These are phyloP conservation scores for Panicum hallii DNA, from an alignment of 202 grass and related monocot species.

Conservation along the genomic window DNA sequence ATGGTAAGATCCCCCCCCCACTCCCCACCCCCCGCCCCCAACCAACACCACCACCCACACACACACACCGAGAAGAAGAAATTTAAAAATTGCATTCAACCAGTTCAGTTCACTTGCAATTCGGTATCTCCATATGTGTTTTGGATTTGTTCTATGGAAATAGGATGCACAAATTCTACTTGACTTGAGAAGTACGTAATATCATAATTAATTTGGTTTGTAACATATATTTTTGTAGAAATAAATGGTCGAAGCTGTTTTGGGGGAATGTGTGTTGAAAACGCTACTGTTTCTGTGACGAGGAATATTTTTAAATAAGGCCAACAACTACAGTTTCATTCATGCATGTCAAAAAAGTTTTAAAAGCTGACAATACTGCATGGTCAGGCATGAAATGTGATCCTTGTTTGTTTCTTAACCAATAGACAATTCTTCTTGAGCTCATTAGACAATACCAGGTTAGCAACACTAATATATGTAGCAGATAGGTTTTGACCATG, in stretches of 20 bases:
- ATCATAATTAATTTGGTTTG: not conserved
- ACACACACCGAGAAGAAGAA: not conserved
- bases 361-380: constrained; percentile 14
- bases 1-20: not conserved
- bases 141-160: not conserved
- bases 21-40: too few relatives aligned
- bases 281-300: not conserved
- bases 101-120: not conserved
- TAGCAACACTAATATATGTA: constrained; percentile 16
- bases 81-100: not conserved
- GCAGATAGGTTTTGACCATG: not conserved
- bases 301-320: constrained; percentile 15
- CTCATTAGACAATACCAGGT: constrained; percentile 18
- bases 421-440: constrained; percentile 16
- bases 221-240: not conserved
- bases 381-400: constrained; percentile 4
- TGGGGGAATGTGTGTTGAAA: not conserved
- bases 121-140: not conserved
- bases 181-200: not conserved
- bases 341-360: constrained; percentile 3
- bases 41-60: too few relatives aligned
- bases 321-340: not conserved
- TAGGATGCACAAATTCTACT: not conserved
- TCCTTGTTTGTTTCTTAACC: constrained; percentile 18
- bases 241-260: not conserved